Conservation (phyloP, 768 basidiomycete species). For the Lyophyllum semitale region DNA sequence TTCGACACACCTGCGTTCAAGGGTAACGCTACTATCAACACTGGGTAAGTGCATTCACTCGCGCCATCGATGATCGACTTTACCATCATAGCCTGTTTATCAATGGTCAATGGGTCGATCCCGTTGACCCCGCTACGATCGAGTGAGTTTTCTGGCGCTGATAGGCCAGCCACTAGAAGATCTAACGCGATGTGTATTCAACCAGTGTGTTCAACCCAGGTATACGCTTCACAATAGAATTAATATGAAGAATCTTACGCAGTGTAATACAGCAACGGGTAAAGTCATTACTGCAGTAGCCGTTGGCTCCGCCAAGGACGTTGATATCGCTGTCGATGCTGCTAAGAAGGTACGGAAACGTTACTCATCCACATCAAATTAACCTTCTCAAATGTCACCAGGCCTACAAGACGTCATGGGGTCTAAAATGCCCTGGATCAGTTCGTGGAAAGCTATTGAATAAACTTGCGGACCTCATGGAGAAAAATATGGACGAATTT, state of each 20-base stretch:
- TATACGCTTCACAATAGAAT: too few species aligned
- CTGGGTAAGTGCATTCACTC: too few species aligned
- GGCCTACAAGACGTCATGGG: conserved; percentile 49
- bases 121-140: conserved; percentile 50
- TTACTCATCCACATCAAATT: too few species aligned
- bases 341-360: conserved; percentile 44
- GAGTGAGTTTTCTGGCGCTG: conserved; percentile 46
- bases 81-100: conserved; percentile 64
- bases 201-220: too few species aligned
- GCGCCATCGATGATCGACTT: too few species aligned
- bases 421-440: too few species aligned
- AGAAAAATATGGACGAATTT: conserved; percentile 28
- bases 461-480: conserved; percentile 33
- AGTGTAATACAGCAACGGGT: conserved; percentile 51
- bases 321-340: conserved; percentile 62
- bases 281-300: conserved; percentile 53
- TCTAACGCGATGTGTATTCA: too few species aligned
- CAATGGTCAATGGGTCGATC: conserved; percentile 57
- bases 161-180: too few species aligned
- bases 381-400: background rate
- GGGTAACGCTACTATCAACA: too few species aligned
- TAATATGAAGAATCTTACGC: background rate
- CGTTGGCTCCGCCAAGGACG: conserved; percentile 59
- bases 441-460: conserved; percentile 35
- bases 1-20: too few species aligned